phyloP scores from a whole-genome alignment of 2,329 filamentous ascomycete species.

The Beauveria australis region DNA sequence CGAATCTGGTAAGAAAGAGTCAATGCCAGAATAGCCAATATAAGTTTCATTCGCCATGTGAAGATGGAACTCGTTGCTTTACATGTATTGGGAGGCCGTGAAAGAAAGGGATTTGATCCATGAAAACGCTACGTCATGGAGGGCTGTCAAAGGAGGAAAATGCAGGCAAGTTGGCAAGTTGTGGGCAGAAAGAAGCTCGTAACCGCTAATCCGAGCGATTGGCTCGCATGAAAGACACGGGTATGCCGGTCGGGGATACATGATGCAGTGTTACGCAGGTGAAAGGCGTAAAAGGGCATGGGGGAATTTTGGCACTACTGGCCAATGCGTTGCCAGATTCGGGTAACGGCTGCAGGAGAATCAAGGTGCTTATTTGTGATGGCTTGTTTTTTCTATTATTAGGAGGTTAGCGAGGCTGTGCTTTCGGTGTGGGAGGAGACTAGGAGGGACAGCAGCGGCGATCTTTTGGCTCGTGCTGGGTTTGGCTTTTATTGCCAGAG shows the following conservation, averaged over 20 bases:
- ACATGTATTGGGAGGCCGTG: too few species aligned
- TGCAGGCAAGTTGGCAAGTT: background rate
- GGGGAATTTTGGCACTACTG: background rate
- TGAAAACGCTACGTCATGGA: background rate
- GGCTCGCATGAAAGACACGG: background rate
- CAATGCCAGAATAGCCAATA: too few species aligned
- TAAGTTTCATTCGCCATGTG: too few species aligned
- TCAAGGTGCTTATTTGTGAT: background rate
- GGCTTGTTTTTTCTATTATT: constrained; percentile 7
- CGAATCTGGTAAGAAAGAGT: background rate
- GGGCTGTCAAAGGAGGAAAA: too few species aligned
- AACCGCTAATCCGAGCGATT: background rate
- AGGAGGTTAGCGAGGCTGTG: background rate
- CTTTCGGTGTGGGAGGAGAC: background rate
- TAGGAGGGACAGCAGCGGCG: background rate
- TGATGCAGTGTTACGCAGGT: background rate
- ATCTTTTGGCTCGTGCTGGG: background rate
- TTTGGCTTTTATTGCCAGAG: too few species aligned
- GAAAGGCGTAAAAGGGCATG: background rate
- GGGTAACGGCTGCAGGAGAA: constrained; percentile 2
- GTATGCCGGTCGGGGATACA: background rate
- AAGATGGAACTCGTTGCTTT: too few species aligned
- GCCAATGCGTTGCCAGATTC: background rate
- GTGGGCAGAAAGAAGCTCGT: background rate
- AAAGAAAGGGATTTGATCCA: too few species aligned